Percentiles rank a stretch among this genome's conserved stretches.
phyloP scores from a whole-genome alignment of 441 rosid genomes.

The Arabidopsis lyrata region DNA sequence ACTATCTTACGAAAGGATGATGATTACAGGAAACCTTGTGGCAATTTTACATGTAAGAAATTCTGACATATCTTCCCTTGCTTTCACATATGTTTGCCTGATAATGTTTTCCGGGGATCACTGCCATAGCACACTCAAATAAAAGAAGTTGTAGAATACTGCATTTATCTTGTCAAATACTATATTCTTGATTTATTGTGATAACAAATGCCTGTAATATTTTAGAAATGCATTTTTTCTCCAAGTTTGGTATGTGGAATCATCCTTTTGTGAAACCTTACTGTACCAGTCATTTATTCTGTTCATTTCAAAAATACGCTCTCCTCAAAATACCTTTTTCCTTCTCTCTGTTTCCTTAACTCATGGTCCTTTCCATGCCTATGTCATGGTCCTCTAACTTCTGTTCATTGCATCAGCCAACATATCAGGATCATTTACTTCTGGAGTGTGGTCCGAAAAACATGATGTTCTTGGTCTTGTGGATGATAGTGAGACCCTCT shows the following conservation, averaged over 20 bases:
- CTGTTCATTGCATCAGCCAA: slow-evolving; percentile 58
- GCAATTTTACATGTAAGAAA: slow-evolving; percentile 70
- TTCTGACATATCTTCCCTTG: slow-evolving; percentile 26
- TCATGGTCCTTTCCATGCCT: slow-evolving; percentile 19
- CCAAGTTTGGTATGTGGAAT: slow-evolving; percentile 8
- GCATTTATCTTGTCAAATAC: slow-evolving; percentile 17
- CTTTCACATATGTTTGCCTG: slow-evolving; percentile 22
- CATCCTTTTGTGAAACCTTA: slow-evolving; percentile 2
- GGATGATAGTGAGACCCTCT: slow-evolving; percentile 70
- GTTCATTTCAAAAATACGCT: neutral
- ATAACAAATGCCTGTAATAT: slow-evolving; percentile 2
- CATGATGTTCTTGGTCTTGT: slow-evolving; percentile 84
- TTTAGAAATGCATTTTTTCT: slow-evolving; percentile 3
- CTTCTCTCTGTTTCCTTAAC: slow-evolving; percentile 24
- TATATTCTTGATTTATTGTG: slow-evolving; percentile 17
- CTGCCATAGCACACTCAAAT: slow-evolving; percentile 15
- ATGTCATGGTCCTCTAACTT: slow-evolving; percentile 37
- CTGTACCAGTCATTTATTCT: slow-evolving; percentile 1
- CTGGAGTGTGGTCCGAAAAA: slow-evolving; percentile 89
- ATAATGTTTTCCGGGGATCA: slow-evolving; percentile 4
- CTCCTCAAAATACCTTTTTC: slow-evolving; percentile 10
- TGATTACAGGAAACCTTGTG: slow-evolving; percentile 76
- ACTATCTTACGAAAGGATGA: slow-evolving; percentile 75
- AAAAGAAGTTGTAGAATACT: neutral
- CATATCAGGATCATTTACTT: slow-evolving; percentile 58